These are phyloP conservation scores for Moricandia moricandioides DNA, from an alignment of 345 rosid genomes.

Conservation along the genomic window DNA sequence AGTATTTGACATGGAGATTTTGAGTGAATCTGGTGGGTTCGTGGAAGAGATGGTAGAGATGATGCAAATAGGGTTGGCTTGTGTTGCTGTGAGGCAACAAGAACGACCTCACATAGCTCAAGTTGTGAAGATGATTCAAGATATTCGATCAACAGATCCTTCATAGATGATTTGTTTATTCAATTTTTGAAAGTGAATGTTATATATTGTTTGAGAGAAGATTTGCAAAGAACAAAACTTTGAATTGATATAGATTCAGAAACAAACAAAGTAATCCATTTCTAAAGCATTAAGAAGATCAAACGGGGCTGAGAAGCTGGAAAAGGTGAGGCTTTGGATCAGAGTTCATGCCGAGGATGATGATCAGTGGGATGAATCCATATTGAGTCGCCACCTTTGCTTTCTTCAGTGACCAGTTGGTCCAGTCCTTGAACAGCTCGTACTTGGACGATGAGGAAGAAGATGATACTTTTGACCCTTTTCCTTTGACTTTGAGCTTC, in stretches of 20 bases:
- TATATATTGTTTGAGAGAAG: constrained; percentile 1
- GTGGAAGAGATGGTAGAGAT: constrained; percentile 84
- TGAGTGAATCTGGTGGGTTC: constrained; percentile 47
- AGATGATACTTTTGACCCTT: constrained; percentile 41
- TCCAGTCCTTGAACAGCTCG: constrained; percentile 74
- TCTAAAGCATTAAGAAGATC: constrained; percentile 14
- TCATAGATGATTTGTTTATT: too few species aligned
- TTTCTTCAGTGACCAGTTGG: constrained; percentile 74
- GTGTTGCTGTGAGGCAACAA: constrained; percentile 56
- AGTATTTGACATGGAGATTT: constrained; percentile 78
- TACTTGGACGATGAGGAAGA: constrained; percentile 36
- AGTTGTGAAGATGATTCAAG: constrained; percentile 60
- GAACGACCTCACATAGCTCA: constrained; percentile 57
- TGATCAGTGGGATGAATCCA: constrained; percentile 84
- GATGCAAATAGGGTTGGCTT: constrained; percentile 73
- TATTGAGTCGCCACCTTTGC: constrained; percentile 84
- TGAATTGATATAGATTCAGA: not conserved
- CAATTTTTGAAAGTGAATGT: too few species aligned
- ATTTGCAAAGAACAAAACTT: constrained; percentile 15
- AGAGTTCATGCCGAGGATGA: constrained; percentile 90
- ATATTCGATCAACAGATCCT: constrained; percentile 44
- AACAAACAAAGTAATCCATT: not conserved
- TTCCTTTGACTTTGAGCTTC: constrained; percentile 50
- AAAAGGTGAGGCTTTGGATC: constrained; percentile 84
- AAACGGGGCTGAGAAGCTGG: constrained; percentile 79